These are phyloP conservation scores for Fistulinella cinereoalba DNA, from an alignment of 1,284 basidiomycete genomes.

Conservation along the genomic window DNA sequence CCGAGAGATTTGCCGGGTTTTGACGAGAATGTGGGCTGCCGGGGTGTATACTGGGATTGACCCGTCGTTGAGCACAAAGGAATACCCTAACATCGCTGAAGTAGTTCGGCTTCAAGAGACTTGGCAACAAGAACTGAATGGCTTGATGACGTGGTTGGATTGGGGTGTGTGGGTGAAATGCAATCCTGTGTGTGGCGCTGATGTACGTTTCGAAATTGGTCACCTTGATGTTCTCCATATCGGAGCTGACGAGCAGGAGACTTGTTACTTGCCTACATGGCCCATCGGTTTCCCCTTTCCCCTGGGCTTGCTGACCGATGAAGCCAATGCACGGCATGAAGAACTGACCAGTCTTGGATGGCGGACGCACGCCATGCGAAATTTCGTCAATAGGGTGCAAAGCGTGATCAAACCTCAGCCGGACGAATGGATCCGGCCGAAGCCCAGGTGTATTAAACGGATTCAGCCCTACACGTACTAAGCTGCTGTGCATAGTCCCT, in stretches of 20 bases:
- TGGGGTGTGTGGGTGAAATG: too few relatives aligned
- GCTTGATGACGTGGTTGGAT: slow-evolving; percentile 42
- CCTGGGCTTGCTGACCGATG: too few relatives aligned
- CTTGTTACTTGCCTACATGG: slow-evolving; percentile 49
- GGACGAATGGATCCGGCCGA: slow-evolving; percentile 24
- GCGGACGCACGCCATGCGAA: background rate
- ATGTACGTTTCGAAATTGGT: too few relatives aligned
- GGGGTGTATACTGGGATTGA: slow-evolving; percentile 37
- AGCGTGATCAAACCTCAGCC: background rate
- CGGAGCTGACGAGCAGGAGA: slow-evolving; percentile 36
- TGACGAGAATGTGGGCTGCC: too few relatives aligned
- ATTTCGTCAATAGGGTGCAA: background rate
- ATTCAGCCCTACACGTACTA: slow-evolving; percentile 15
- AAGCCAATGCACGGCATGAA: too few relatives aligned
- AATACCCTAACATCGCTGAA: background rate
- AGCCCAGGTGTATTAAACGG: slow-evolving; percentile 23
- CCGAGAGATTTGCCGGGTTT: too few relatives aligned
- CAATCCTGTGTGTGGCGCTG: slow-evolving; percentile 31
- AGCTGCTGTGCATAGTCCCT: too few relatives aligned
- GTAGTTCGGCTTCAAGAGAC: slow-evolving; percentile 9
- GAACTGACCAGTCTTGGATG: background rate
- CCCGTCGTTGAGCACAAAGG: background rate
- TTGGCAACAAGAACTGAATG: slow-evolving; percentile 29
- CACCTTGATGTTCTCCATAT: background rate
- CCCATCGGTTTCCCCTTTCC: slow-evolving; percentile 29